Evolutionary conservation across 2,329 filamentous ascomycete genomes (phyloP), one percentile per base, ranked within the genome.

Genomic region (Lasiodiplodia citricola): DNA sequence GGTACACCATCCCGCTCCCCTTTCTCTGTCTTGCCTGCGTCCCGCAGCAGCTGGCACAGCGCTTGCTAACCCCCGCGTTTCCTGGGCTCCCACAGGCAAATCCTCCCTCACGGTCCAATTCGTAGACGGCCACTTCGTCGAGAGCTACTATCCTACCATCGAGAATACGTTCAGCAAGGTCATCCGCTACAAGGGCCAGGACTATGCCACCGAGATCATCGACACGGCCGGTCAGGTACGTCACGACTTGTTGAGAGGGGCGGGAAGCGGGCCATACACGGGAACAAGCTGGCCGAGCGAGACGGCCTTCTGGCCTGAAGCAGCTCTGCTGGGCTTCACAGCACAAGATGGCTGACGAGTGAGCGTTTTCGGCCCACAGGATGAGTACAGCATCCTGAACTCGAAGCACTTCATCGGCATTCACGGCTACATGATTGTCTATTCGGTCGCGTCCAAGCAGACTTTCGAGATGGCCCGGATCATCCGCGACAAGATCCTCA

Each of bases 391-490:
- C 78, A 97, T 98, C 73, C 86, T 99, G 71, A 98, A 97, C 82
- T 97, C 93, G 71, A 98, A 98, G 84, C 95, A 98, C 80, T 98
- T 98, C 77, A 98, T 99, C 80, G 96, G 96, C 71, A 98, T 98
- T 73, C 96, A 99, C 84, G 96, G 96, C 68, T 99, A 98, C 81
- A 94, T 99, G 88, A 91, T 99, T 70, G 95, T 97, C 60, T 99
- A 99, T 83, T 97, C 94, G n/a, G 94, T 99, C 62, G 92, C 92
- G 25, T 97, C 93, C 58, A 90, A 93, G 76, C 92, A 96, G 75
- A 97, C 94, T 11, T 98, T 97, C 77, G 96, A 99, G 80, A 99
- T 98, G 95, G 91, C 97, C 63, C 90, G 92, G 76, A 93, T 97
- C 70, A 97, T 99, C 73, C 87, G 94, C 31, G 95, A 98, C 80